Base-by-base conservation (phyloP, 208 protist genomes). In the Spongospora subterranea region DNA sequence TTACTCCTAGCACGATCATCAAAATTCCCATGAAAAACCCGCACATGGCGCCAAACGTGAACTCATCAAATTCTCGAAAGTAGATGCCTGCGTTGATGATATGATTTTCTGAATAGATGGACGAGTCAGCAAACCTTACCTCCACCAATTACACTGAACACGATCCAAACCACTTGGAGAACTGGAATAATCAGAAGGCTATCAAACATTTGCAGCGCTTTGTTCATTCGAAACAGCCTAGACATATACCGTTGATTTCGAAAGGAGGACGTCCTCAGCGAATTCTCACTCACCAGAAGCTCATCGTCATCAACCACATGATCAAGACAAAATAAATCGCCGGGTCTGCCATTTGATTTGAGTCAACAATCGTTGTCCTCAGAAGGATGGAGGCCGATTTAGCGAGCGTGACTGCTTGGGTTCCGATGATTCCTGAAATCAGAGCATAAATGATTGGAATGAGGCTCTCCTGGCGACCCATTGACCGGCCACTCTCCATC, bases 361-460 rank as follows among this genome's bases (percentile, higher is more conserved):
- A 82, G 35, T 82, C 71, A 13, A 43, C 71, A 35, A 82, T 82
- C 11, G 17, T 45, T 20, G 71, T 82, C 35, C n/a, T 82, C 35
- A 82, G n/a, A 6, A 82, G 71, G 35, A 82, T 82, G 71, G 71
- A 82, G 71, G 71, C 71, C 40, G 71, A 82, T 43, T 82, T 82
- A 6, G 71, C 71, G 17, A 82, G 71, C 71, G 35, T 82, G 17
- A 82, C 71, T 20, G 71, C 6, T 43, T 82, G 71, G 17, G 71
- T 82, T 6, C 71, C 71, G 6, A 82, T 82, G 13, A 82, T 82
- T 6, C 35, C 71, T 35, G 71, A 82, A 20, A 82, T n/a, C 17
- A 82, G 71, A 13, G 71, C 71, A n/a, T 82, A 82, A 6, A 82
- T 6, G 71, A 82, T n/a, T 40, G 71, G 71, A 6, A 82, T 6